Base-by-base conservation (phyloP, 495 filamentous ascomycete genomes). In the Penicillium riverlandense region DNA sequence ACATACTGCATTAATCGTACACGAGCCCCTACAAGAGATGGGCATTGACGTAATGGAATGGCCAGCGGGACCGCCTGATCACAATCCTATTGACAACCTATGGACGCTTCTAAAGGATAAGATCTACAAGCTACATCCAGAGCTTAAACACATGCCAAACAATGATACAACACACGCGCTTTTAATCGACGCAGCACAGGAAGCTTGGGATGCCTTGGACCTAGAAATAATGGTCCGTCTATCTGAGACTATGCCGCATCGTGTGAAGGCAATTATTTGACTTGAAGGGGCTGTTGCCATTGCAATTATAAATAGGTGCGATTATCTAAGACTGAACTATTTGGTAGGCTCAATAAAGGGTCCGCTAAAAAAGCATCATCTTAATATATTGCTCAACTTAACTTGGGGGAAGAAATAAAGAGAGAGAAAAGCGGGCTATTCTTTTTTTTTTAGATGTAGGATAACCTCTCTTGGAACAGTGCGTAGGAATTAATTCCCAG, bases 11-110 rank as follows among this genome's bases (percentile, higher is more conserved):
- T 7, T 37, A 1, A 41, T 45, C 43, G 44, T 48, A 13, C 37
- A 37, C 0, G 44, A 53, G 11, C 47, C 29, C 33, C 29, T 58
- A 8, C 38, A 50, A 35, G 45, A 54, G 8, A 29, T 38, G 13
- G 32, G 12, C 0, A 43, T 57, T 40, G 39, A 35, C 7, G 32
- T 59, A 4, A 37, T 51, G 43, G 43, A 50, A 16, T 50, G 48
- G 35, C 52, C 53, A 11, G 48, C 44, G 3, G 38, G 47, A 30
- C 56, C 49, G 5, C 55, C 55, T 29, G 49, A 57, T 55, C 35
- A 52, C 9, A 58, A 57, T 37, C 53, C 47, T n/a, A 61, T 59
- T 49, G 51, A 58, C 29, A 52, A 58, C 38, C 43, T 56, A 2
- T 59, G 50, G 47, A 45, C 48, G 1, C 38, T 44, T 6, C 29